Evolutionary conservation across 2,329 filamentous ascomycete genomes (phyloP).

Genomic region (Cercospora sp.): DNA sequence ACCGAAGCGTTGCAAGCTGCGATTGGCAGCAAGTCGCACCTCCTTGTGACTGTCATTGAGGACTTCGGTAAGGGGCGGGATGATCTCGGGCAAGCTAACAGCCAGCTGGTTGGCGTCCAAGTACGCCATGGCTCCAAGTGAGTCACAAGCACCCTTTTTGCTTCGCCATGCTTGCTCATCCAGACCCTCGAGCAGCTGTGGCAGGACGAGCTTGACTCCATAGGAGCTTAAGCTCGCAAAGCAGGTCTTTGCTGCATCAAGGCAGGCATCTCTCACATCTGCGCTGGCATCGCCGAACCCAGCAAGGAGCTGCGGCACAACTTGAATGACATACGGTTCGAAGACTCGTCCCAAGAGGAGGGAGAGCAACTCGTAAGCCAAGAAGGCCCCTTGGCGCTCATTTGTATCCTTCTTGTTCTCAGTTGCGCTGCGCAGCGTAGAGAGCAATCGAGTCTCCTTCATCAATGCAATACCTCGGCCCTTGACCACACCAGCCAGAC

Average conservation of each 20-base stretch:
- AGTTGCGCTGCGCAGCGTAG: slow-evolving; percentile 74
- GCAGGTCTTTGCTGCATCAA: slow-evolving; percentile 90
- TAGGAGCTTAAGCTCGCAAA: slow-evolving; percentile 93
- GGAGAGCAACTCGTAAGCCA: slow-evolving; percentile 89
- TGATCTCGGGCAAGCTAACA: slow-evolving; percentile 89
- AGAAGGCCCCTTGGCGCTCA: slow-evolving; percentile 81
- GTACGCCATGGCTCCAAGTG: slow-evolving; percentile 97
- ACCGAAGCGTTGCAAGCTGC: slow-evolving; percentile 94
- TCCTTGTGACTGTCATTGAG: slow-evolving; percentile 98
- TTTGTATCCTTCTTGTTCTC: slow-evolving; percentile 94
- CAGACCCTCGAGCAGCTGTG: slow-evolving; percentile 84
- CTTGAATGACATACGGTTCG: slow-evolving; percentile 94
- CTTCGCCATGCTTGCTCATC: slow-evolving; percentile 97
- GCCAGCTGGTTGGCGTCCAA: slow-evolving; percentile 93
- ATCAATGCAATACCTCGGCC: slow-evolving; percentile 83
- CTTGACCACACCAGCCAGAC: slow-evolving; percentile 82
- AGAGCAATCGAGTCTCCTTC: slow-evolving; percentile 82
- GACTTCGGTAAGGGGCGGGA: slow-evolving; percentile 89
- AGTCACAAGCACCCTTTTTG: slow-evolving; percentile 96
- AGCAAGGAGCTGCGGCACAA: slow-evolving; percentile 84
- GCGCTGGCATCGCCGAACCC: slow-evolving; percentile 86
- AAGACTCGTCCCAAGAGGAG: slow-evolving; percentile 83
- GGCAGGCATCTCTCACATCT: slow-evolving; percentile 88
- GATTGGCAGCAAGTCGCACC: slow-evolving; percentile 85
- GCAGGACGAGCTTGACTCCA: slow-evolving; percentile 91